Percentiles rank a stretch among this genome's conserved stretches.
phyloP scores from a whole-genome alignment of 768 basidiomycete genomes.

The Tricholoma matsutake region DNA sequence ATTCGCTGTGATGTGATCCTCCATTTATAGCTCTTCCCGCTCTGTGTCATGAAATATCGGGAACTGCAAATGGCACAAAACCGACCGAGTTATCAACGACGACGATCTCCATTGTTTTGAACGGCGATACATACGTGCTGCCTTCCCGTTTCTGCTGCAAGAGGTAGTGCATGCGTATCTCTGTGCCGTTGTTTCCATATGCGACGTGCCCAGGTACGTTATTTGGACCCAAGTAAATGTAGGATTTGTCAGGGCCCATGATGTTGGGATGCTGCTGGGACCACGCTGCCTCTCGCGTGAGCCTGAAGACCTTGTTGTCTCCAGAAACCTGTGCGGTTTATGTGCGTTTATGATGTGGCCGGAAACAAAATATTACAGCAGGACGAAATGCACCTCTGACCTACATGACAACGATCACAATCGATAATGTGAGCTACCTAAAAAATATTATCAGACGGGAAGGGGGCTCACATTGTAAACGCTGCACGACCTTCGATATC shows the following conservation, averaged over 20 bases:
- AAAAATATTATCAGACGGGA: slow-evolving; percentile 2
- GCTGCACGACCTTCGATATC: slow-evolving; percentile 63
- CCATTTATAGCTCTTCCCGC: slow-evolving; percentile 76
- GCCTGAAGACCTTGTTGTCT: slow-evolving; percentile 50
- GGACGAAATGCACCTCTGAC: not conserved
- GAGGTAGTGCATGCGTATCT: slow-evolving; percentile 55
- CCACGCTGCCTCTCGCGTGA: slow-evolving; percentile 67
- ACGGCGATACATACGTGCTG: slow-evolving; percentile 51
- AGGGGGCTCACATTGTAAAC: slow-evolving; percentile 59
- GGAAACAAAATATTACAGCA: not conserved
- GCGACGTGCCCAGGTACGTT: slow-evolving; percentile 58
- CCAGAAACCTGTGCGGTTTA: not conserved
- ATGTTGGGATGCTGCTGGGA: slow-evolving; percentile 62
- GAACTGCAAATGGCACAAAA: slow-evolving; percentile 41
- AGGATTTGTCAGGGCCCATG: slow-evolving; percentile 80
- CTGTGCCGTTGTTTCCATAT: slow-evolving; percentile 61
- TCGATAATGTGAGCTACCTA: slow-evolving; percentile 14
- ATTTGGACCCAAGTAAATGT: slow-evolving; percentile 71
- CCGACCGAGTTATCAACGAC: slow-evolving; percentile 1
- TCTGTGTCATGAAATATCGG: slow-evolving; percentile 70
- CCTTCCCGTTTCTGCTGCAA: slow-evolving; percentile 55
- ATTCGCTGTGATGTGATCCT: slow-evolving; percentile 56
- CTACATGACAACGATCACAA: not conserved
- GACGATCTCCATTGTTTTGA: not conserved
- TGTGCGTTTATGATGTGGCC: not conserved